Percentiles rank a stretch among this genome's conserved stretches.
phyloP scores from a whole-genome alignment of 2,329 filamentous ascomycete genomes.

The Lachnellula subtilissima region DNA sequence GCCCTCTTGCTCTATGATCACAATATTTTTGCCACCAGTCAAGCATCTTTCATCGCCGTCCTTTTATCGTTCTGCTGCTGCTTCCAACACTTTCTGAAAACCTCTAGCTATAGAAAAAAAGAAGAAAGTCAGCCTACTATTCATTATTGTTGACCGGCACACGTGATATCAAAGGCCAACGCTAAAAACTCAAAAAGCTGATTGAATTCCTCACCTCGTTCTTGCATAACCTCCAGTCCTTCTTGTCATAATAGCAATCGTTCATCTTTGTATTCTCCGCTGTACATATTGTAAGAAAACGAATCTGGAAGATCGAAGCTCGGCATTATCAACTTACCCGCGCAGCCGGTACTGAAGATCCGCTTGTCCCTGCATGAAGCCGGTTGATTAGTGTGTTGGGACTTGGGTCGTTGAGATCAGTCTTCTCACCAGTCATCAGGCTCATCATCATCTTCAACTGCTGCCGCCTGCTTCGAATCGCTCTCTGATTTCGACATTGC shows the following conservation, averaged over 20 bases:
- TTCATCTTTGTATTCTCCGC: slow-evolving; percentile 88
- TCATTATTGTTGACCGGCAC: neutral
- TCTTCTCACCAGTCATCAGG: slow-evolving; percentile 80
- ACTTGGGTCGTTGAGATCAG: slow-evolving; percentile 10
- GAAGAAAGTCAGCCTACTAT: slow-evolving; percentile 11
- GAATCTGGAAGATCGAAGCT: slow-evolving; percentile 2
- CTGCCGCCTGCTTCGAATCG: slow-evolving; percentile 27
- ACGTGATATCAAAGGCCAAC: slow-evolving; percentile 24
- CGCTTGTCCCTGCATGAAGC: slow-evolving; percentile 74
- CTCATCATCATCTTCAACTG: slow-evolving; percentile 69
- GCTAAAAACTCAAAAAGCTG: slow-evolving; percentile 14
- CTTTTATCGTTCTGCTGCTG: slow-evolving; percentile 78
- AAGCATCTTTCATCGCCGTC: slow-evolving; percentile 69
- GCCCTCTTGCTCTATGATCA: neutral
- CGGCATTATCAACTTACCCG: slow-evolving; percentile 52
- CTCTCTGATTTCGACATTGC: slow-evolving; percentile 30
- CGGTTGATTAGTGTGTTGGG: slow-evolving; percentile 16
- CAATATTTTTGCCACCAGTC: neutral
- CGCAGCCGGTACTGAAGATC: slow-evolving; percentile 93
- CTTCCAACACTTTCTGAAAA: slow-evolving; percentile 89
- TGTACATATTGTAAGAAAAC: slow-evolving; percentile 35
- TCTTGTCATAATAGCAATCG: slow-evolving; percentile 93
- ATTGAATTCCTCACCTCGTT: slow-evolving; percentile 63
- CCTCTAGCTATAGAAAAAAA: slow-evolving; percentile 65
- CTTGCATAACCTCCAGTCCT: slow-evolving; percentile 88